Percentiles rank a stretch among this genome's conserved stretches.
Conservation (phyloP, 2,329 filamentous ascomycete species). For the Microcyclosporella mali region DNA sequence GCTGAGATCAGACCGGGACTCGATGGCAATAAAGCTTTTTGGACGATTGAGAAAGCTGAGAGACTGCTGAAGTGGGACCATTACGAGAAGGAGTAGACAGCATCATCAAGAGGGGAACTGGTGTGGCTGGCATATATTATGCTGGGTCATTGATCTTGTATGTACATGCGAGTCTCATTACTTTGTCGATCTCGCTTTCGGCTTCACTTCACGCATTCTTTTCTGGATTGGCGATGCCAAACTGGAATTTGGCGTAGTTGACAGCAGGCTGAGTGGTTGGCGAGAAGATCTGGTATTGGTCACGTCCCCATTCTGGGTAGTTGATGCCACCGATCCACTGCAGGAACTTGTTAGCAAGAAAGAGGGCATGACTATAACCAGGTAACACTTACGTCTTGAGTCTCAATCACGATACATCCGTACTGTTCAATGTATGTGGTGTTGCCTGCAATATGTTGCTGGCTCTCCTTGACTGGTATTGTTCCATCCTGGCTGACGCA, state of each 20-base stretch:
- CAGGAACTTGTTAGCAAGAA: slow-evolving; percentile 9
- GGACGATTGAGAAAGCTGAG: slow-evolving; percentile 24
- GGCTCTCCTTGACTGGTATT: slow-evolving; percentile 27
- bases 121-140: too few relatives aligned
- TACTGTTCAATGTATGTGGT: slow-evolving; percentile 21
- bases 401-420: slow-evolving; percentile 76
- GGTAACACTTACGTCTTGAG: slow-evolving; percentile 25
- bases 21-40: slow-evolving; percentile 23
- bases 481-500: slow-evolving; percentile 30
- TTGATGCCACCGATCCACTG: slow-evolving; percentile 87
- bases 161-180: too few relatives aligned
- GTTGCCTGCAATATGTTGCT: slow-evolving; percentile 24
- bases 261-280: slow-evolving; percentile 29
- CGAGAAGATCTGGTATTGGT: slow-evolving; percentile 46
- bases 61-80: slow-evolving; percentile 25
- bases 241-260: slow-evolving; percentile 21
- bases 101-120: too few relatives aligned
- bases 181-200: too few relatives aligned
- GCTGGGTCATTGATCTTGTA: too few relatives aligned
- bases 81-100: slow-evolving; percentile 18
- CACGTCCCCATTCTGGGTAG: slow-evolving; percentile 80
- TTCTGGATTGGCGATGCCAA: slow-evolving; percentile 7
- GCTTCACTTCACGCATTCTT: not conserved
- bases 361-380: slow-evolving; percentile 45
- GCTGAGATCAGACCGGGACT: slow-evolving; percentile 20